Evolutionary conservation across 495 filamentous ascomycete genomes (phyloP).

Genomic region (Poronia punctata): DNA sequence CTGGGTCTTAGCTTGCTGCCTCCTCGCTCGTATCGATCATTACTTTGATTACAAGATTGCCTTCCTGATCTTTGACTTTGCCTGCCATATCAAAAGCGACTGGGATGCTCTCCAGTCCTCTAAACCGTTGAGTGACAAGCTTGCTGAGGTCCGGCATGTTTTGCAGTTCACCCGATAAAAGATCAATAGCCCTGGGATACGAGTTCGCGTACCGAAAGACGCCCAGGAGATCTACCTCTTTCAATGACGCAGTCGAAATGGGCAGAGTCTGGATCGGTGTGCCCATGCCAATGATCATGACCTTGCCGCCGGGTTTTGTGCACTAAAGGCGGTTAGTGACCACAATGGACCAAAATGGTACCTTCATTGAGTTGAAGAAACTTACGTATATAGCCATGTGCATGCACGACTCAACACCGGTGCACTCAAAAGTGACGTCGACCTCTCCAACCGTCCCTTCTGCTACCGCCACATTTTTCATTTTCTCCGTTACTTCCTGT

Average conservation of each 20-base stretch:
- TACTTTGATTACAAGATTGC: constrained; percentile 48
- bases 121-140: constrained; percentile 66
- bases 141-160: constrained; percentile 50
- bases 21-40: constrained; percentile 39
- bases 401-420: constrained; percentile 78
- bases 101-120: constrained; percentile 37
- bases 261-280: constrained; percentile 81
- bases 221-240: constrained; percentile 89
- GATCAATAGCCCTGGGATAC: constrained; percentile 67
- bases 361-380: not conserved
- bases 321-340: constrained; percentile 31
- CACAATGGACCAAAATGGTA: not conserved
- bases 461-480: constrained; percentile 33
- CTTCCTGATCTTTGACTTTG: constrained; percentile 45
- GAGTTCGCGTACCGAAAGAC: constrained; percentile 87
- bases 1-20: too few relatives aligned
- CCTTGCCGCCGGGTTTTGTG: constrained; percentile 66
- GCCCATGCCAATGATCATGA: constrained; percentile 94
- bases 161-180: constrained; percentile 52
- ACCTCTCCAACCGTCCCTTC: constrained; percentile 50
- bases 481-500: constrained; percentile 49
- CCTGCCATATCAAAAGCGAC: constrained; percentile 47
- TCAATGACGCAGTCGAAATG: constrained; percentile 73
- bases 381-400: constrained; percentile 80
- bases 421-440: constrained; percentile 85